Base-by-base conservation (phyloP, 805 yeast genomes). In the Komagataella ulmi region DNA sequence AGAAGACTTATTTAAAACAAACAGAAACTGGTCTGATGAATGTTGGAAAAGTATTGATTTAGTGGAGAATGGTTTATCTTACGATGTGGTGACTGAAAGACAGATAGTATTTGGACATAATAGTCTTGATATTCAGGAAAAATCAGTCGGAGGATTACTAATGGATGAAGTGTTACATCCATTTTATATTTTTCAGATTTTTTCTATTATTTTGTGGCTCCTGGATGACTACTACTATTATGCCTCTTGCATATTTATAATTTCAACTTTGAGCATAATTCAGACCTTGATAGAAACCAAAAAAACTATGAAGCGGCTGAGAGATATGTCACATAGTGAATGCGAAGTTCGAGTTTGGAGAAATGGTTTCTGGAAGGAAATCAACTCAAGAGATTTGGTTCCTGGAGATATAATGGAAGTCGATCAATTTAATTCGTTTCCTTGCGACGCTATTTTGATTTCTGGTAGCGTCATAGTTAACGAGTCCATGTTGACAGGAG, bases 401-500 rank as follows among this genome's bases (percentile, higher is more conserved):
- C 98, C 98, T 0, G 99, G 99, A 50, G 99, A 93, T 65, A 79
- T 93, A 1, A 89, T 83, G 62, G 99, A 93, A 68, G 80, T 93
- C 43, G 82, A 89, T 1, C 77, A 85, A 0, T 69, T 93, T 52
- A 59, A 71, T 3, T 60, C 76, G 1, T 74, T 91, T 49, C 99
- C 99, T 0, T 89, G 97, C 62, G 99, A 93, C 65, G 85, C 96
- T 0, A 65, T 93, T 10, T 71, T 93, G 49, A 68, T 91, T 17
- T 79, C 89, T 40, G 99, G 99, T 50, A 98, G 90, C 62, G 87
- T 96, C 63, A 89, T 93, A 51, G 85, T 93, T n/a, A 93, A 93
- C 65, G 99, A 93, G 63, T 86, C 97, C 5, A 93, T 93, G 96
- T 74, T 93, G 18, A 93, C 99, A 0, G 99, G 99, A 45, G 99